Percentiles rank a stretch among this genome's conserved stretches.
These are phyloP conservation scores for Ramalina intermedia DNA, from an alignment of 495 filamentous ascomycete genomes.

Conservation along the genomic window DNA sequence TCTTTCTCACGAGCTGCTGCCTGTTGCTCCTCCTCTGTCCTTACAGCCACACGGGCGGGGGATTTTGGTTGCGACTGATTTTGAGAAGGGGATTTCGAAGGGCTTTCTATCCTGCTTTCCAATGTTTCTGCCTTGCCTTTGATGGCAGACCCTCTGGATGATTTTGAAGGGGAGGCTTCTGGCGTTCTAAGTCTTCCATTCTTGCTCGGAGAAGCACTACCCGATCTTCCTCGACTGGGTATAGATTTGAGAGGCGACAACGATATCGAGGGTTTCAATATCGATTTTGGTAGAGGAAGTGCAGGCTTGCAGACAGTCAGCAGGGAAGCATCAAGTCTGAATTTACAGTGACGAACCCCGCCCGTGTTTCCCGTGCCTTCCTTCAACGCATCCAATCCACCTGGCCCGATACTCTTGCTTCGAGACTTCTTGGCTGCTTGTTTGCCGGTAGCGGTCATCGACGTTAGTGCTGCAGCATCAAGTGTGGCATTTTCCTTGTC, in stretches of 20 bases:
- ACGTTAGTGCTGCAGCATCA: constrained; percentile 33
- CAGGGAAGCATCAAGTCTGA: constrained; percentile 5
- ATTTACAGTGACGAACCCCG: constrained; percentile 38
- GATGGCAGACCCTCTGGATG: background rate
- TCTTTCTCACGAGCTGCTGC: constrained; percentile 57
- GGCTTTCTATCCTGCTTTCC: background rate
- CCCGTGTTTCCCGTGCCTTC: constrained; percentile 65
- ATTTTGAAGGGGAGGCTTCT: constrained; percentile 10
- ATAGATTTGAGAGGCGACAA: constrained; percentile 47
- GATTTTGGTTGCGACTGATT: constrained; percentile 26
- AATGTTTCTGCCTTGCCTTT: background rate
- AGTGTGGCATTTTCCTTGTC: constrained; percentile 64
- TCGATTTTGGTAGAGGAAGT: constrained; percentile 52
- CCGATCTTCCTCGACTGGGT: constrained; percentile 34
- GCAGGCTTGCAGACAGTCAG: constrained; percentile 17
- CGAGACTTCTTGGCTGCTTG: constrained; percentile 56
- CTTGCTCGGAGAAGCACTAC: constrained; percentile 26
- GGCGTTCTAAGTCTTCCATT: constrained; percentile 6
- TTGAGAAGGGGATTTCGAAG: constrained; percentile 5
- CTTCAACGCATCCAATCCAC: constrained; percentile 70
- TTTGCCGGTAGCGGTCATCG: constrained; percentile 24
- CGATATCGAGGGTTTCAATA: constrained; percentile 71
- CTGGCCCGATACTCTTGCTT: constrained; percentile 91
- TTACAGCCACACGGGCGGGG: constrained; percentile 31
- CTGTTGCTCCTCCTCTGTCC: constrained; percentile 69